Conservation (phyloP, 805 yeast genomes). For the Sugiyamaella americana region DNA sequence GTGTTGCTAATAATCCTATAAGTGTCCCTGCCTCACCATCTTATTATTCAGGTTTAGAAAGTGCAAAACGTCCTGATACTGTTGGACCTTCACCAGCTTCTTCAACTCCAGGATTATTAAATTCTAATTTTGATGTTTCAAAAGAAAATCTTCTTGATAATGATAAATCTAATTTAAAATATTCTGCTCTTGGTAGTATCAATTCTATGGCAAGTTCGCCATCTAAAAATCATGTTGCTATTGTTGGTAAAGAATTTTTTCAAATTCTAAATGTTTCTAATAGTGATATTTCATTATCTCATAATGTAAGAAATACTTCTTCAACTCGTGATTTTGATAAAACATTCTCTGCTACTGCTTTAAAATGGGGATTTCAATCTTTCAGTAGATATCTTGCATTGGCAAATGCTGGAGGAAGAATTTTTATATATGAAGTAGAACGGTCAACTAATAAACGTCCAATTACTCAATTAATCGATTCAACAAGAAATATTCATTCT, state of each 20-base stretch:
- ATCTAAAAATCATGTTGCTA: constrained; percentile 22
- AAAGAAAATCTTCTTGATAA: neutral
- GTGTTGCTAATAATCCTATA: neutral
- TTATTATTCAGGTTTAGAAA: neutral
- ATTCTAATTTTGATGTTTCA: neutral
- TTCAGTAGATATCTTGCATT: constrained; percentile 22
- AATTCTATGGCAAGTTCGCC: constrained; percentile 28
- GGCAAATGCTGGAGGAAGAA: constrained; percentile 30
- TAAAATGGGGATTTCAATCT: constrained; percentile 31
- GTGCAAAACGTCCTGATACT: neutral
- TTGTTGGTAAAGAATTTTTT: constrained; percentile 27
- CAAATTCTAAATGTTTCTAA: neutral
- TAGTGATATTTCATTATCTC: neutral
- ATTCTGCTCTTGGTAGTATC: constrained; percentile 22
- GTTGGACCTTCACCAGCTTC: neutral
- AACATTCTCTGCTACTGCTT: constrained; percentile 27
- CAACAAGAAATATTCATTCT: constrained; percentile 45
- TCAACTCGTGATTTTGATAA: constrained; percentile 21
- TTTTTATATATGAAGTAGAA: constrained; percentile 29
- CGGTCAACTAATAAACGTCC: constrained; percentile 3
- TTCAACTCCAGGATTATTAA: neutral
- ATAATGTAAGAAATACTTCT: constrained; percentile 5
- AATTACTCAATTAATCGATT: constrained; percentile 28
- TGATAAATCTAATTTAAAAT: neutral
- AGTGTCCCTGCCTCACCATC: neutral